Evolutionary conservation across 805 yeast species (phyloP).

Genomic region (Scheffersomyces ergatensis): DNA sequence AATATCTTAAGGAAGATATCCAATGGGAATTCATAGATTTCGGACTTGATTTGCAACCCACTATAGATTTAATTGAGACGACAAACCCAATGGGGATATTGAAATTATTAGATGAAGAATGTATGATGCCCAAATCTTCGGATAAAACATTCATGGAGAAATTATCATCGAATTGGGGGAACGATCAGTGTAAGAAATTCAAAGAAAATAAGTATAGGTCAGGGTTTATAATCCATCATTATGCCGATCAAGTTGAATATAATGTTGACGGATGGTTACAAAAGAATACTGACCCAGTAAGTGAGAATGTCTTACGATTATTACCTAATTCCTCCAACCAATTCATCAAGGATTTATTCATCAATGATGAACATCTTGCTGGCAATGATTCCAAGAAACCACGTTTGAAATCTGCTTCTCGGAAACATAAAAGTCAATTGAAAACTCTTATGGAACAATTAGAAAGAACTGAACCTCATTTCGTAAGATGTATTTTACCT

Average conservation of each 20-base stretch:
- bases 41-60: constrained; percentile 91
- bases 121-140: constrained; percentile 87
- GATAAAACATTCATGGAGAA: constrained; percentile 83
- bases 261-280: constrained; percentile 90
- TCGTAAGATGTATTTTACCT: constrained; percentile 94
- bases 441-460: constrained; percentile 68
- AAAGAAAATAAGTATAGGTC: constrained; percentile 68
- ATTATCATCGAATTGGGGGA: constrained; percentile 63
- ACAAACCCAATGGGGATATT: constrained; percentile 74
- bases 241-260: constrained; percentile 96
- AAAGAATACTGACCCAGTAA: constrained; percentile 91
- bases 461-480: constrained; percentile 86
- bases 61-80: constrained; percentile 88
- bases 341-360: constrained; percentile 58
- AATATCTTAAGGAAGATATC: constrained; percentile 56
- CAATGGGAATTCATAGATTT: constrained; percentile 82
- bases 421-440: constrained; percentile 85
- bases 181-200: constrained; percentile 47
- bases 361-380: constrained; percentile 26
- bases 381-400: constrained; percentile 22
- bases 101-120: constrained; percentile 89
- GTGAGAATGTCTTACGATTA: constrained; percentile 65
- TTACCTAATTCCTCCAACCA: constrained; percentile 55
- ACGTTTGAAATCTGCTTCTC: constrained; percentile 71
- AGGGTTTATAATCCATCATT: constrained; percentile 85